Evolutionary conservation across 2,329 filamentous ascomycete genomes (phyloP), one percentile per base, ranked within the genome.

Genomic region (Fusarium circinatum): DNA sequence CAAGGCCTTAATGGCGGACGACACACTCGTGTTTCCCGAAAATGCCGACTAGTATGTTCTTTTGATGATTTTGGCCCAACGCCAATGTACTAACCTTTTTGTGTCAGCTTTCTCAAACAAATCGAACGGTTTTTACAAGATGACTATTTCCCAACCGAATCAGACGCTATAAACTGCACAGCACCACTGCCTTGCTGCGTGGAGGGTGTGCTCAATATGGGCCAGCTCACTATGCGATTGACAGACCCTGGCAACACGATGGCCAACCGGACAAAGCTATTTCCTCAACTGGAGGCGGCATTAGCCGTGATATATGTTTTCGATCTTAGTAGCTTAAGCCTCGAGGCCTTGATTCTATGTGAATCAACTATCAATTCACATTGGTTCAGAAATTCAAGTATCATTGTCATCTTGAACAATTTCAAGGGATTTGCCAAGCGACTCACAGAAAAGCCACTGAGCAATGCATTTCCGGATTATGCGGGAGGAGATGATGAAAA

Each of bases 91-190:
- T 26, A 22, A 34, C n/a, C 0, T 20, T 15, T 34, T 38, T 5
- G 8, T 8, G 7, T 8, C 12, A 52, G 49, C 7, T 26, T 26
- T 8, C 8, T 52, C 0, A 26, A 22, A 4, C 12, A 52, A 8
- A 38, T 52, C 3, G 24, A 28, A 11, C 12, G 9, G n/a, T 4
- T 38, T 2, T 1, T 52, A 3, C n/a, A 24, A 26, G n/a, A 36
- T 2, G 2, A 20, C 4, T 52, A 52, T 11, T 1, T 36, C 0
- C 18, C 49, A 0, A 38, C 32, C 3, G 17, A 36, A 8, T 10
- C 1, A 1, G 49, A 52, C 26, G 32, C 49, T 14, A 52, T 38
- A 12, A 8, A 1, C 0, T 52, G 49, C 15, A 2, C 18, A 36
- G 26, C 32, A 36, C 22, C 32, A 36, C 4, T 52, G 4, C 32